Evolutionary conservation across 345 rosid genomes (phyloP), one percentile per base, ranked within the genome.

Genomic region (Euphorbia lathyris): DNA sequence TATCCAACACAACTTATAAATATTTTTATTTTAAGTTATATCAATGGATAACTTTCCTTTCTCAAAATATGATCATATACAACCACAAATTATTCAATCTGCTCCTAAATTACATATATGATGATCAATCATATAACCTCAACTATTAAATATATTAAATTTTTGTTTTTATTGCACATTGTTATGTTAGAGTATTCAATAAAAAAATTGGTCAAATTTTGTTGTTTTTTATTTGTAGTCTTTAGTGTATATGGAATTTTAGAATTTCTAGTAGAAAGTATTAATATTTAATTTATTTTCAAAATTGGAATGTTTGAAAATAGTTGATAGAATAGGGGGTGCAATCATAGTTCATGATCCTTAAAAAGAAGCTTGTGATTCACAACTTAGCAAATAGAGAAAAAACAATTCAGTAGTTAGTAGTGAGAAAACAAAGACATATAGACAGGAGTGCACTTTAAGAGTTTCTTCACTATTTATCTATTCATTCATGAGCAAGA

Each of bases 91-190:
- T 73, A 52, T 47, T 47, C 32, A 23, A 25, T 70, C 81, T 80
- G 76, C 83, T 81, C 79, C 53, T 12, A 67, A 74, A 73, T 70
- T 59, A 65, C 70, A 55, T 34, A 32, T 32, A 83, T 83, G 72
- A 84, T 85, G 76, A 70, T 72, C 83, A 84, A 81, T 83, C 84
- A 82, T 84, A 74, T 84, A 74, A 69, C 73, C 77, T 84, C 82
- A n/a, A 63, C 13, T 4, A 40, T 9, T 4, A 45, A 12, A 40
- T 13, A 13, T 4, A 25, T 25, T n/a, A 59, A 27, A 22, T 25
- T 6, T 30, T 58, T 58, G 72, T 57, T 65, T 48, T 19, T 43
- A 66, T 58, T 45, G 51, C 25, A 69, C 69, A 62, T n/a, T n/a
- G n/a, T n/a, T n/a, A n/a, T n/a, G n/a, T n/a, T n/a, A n/a, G n/a